phyloP scores from a whole-genome alignment of 2,329 filamentous ascomycete species.

The Fusarium lateritium region DNA sequence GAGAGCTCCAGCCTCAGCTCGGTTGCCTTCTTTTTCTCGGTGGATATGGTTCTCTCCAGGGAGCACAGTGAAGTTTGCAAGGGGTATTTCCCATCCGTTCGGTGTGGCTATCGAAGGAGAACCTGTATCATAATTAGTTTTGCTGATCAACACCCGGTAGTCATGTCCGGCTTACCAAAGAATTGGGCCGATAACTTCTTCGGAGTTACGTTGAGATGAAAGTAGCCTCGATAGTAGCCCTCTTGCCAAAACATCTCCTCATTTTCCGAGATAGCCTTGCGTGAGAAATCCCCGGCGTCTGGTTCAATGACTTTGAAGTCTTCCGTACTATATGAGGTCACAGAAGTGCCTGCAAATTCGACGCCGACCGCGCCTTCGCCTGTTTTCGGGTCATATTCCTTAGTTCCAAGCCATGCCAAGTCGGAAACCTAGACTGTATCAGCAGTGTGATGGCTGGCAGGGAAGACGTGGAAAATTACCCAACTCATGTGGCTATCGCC shows the following conservation, averaged over 20 bases:
- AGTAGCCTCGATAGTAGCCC: not conserved
- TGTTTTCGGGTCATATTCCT: slow-evolving; percentile 3
- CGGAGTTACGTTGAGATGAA: not conserved
- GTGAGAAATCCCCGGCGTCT: not conserved
- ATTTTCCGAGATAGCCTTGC: not conserved
- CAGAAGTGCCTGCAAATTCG: slow-evolving; percentile 3
- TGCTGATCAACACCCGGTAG: rapidly evolving
- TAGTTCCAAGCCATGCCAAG: slow-evolving; percentile 2
- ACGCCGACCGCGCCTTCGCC: slow-evolving; percentile 7
- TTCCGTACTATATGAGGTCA: not conserved
- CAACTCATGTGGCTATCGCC: slow-evolving; percentile 16
- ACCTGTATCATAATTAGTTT: not conserved
- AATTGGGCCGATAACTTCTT: slow-evolving; percentile 1
- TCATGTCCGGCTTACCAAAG: not conserved
- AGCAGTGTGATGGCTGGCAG: not conserved
- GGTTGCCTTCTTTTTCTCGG: not conserved
- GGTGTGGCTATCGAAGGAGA: slow-evolving; percentile 1
- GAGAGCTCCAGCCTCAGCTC: not conserved
- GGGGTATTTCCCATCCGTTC: slow-evolving; percentile 3
- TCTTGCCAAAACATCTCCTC: slow-evolving; percentile 10
- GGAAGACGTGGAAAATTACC: not conserved
- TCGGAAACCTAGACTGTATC: not conserved
- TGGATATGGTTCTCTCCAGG: slow-evolving; percentile 6
- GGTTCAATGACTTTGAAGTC: not conserved
- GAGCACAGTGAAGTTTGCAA: slow-evolving; percentile 1